A percentile compares a stretch with the other conserved stretches of the same genome.
Conservation (phyloP, 2,329 filamentous ascomycete genomes). For the Pestalotiopsis sp. region DNA sequence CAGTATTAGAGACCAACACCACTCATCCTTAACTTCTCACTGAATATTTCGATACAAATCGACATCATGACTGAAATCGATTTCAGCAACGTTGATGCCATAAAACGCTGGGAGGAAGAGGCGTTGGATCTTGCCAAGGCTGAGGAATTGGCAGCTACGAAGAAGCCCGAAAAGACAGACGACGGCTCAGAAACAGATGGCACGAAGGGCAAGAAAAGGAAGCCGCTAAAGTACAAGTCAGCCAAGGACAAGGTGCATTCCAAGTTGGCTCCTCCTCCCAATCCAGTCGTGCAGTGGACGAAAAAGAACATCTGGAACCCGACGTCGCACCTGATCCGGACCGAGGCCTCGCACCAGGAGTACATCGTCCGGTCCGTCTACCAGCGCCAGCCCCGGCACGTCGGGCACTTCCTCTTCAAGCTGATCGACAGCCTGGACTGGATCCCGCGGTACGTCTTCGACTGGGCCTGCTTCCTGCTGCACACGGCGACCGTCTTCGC, state of each 20-base stretch:
- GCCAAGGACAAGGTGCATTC: no score
- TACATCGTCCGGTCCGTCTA: slow-evolving; percentile 1
- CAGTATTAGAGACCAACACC: neutral
- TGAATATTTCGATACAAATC: neutral
- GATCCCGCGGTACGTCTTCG: slow-evolving; percentile 4
- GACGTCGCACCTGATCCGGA: neutral
- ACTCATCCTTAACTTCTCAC: neutral
- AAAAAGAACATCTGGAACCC: neutral
- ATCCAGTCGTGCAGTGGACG: neutral
- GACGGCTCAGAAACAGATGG: no score
- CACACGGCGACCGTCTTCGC: neutral
- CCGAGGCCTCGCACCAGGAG: neutral
- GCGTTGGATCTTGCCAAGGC: no score
- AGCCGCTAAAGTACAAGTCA: no score
- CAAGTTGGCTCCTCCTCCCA: no score
- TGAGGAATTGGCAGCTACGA: no score
- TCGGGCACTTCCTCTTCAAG: neutral
- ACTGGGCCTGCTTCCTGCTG: neutral
- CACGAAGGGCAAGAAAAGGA: no score
- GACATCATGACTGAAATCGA: neutral
- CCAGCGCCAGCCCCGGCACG: neutral
- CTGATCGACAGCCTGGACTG: neutral
- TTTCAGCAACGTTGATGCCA: neutral
- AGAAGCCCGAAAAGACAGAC: no score
- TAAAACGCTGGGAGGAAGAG: neutral